Evolutionary conservation across 148 eudicot species (phyloP), one percentile per base, ranked within the genome.

Genomic region (Rhododendron vialii): DNA sequence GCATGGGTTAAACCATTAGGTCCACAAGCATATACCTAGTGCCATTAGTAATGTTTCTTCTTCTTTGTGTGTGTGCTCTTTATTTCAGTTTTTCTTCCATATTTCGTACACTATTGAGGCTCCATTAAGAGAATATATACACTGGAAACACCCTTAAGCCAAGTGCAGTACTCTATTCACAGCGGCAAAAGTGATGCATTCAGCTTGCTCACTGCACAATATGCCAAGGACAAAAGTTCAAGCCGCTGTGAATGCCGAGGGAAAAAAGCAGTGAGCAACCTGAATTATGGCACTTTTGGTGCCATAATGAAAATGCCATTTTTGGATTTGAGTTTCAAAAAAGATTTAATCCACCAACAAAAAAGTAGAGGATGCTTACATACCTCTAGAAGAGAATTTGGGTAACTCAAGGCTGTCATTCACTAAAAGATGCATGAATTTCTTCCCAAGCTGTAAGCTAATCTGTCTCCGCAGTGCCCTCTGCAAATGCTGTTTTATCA

Each of bases 351-450:
- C 63, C 41, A 48, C 24, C 48, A 24, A 45, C 35, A 85, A 24
- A 87, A 55, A 45, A 3, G 22, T 15, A 85, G 41, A 79, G 81
- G 77, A 48, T 30, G 80, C 20, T 51, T 65, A 41, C 69, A 26
- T 89, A 92, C 97, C 97, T 91, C 88, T 90, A 28, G 91, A 82
- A 88, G 88, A 84, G 85, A 95, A 86, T 84, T 92, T 93, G 85
- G 91, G 94, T 83, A 93, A 83, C 89, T 91, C 92, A 14, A 92
- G 86, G 85, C 89, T 90, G 78, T 94, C 92, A 75, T 92, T 91
- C 96, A 92, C 92, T 65, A 94, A 84, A 36, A 93, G 87, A 45
- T 89, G 93, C 84, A 90, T 88, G 82, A 90, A 84, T 82, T 90
- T 92, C 84, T 88, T 91, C 73, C 92, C 93, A 36, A 90, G 80